These are phyloP conservation scores for Myxozyma monticola DNA, from an alignment of 805 yeast species.

Conservation along the genomic window DNA sequence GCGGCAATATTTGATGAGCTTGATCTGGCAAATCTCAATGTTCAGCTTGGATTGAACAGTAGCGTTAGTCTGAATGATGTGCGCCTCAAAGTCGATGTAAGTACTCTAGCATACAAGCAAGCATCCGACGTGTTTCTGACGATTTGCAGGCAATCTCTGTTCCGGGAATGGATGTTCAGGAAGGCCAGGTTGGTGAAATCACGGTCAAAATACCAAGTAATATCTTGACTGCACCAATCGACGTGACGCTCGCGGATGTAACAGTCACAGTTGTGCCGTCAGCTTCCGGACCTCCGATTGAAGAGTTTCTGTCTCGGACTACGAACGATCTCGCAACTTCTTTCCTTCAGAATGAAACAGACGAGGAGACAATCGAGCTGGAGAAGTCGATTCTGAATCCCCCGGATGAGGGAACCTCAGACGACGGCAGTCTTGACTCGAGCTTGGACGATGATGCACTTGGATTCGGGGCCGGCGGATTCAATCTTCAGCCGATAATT, in stretches of 20 bases:
- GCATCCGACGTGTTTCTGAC: not conserved
- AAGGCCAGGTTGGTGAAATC: constrained; percentile 27
- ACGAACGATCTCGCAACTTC: constrained; percentile 66
- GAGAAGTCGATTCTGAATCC: constrained; percentile 16
- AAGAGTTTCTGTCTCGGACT: constrained; percentile 64
- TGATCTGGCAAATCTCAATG: constrained; percentile 78
- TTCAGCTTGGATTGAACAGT: constrained; percentile 63
- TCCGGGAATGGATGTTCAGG: constrained; percentile 30
- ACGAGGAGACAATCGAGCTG: constrained; percentile 15
- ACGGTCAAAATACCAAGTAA: constrained; percentile 32
- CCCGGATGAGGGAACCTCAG: constrained; percentile 10
- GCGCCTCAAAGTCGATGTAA: constrained; percentile 29
- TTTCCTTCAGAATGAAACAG: constrained; percentile 46
- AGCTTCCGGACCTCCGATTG: constrained; percentile 29
- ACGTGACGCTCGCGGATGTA: constrained; percentile 61
- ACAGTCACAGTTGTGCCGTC: constrained; percentile 49
- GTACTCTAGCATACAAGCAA: not conserved
- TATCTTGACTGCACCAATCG: constrained; percentile 49
- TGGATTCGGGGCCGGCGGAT: constrained; percentile 39
- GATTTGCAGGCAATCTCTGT: constrained; percentile 21
- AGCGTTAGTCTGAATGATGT: constrained; percentile 36
- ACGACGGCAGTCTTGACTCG: constrained; percentile 9
- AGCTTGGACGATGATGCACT: constrained; percentile 27
- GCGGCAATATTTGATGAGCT: constrained; percentile 78
- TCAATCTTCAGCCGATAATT: constrained; percentile 32